Evolutionary conservation across 2,329 filamentous ascomycete species (phyloP), one percentile per base, ranked within the genome.

Genomic region (Juglanconis oblonga): DNA sequence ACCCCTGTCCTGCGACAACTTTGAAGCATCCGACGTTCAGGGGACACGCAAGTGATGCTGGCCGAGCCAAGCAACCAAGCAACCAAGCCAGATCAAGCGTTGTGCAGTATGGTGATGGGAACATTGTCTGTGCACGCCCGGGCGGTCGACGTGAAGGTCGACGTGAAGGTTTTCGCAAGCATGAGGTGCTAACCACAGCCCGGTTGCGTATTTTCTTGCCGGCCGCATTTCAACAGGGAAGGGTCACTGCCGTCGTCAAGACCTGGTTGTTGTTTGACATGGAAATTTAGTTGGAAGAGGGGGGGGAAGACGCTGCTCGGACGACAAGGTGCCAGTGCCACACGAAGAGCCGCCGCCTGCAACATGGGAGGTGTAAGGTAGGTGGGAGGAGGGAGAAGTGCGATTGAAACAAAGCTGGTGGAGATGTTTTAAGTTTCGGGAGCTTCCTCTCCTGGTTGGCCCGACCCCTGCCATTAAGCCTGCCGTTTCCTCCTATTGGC

Each of bases 1-100:
- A 66, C 69, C 76, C 76, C 70, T 75, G 73, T 75, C 67, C 73
- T 80, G 77, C 71, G 74, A 80, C 78, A 78, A 68, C 73, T 73
- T 71, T 80, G 78, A 80, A 69, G 78, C 78, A 79, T 66, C 61
- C 68, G 59, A 53, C 42, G 32, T 51, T 51, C 58, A 31, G 52
- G 60, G 52, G 44, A 45, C 17, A 24, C 17, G 17, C 17, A 24
- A 24, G 44, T 57, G 54, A 40, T 35, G 29, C 50, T 17, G 17
- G 17, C 17, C 17, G 17, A 24, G 17, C 17, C 17, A 24, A 24
- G 17, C 17, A 24, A 24, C 17, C 17, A 24, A 24, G 17, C 17
- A 24, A 24, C n/a, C 17, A 44, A 44, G 40, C 10, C 51, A 14
- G 10, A 14, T 38, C 33, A 9, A 54, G 35, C 10, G 17, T 29